These are phyloP conservation scores for Xylaria sp. DNA, from an alignment of 2,329 filamentous ascomycete species.

Conservation along the genomic window DNA sequence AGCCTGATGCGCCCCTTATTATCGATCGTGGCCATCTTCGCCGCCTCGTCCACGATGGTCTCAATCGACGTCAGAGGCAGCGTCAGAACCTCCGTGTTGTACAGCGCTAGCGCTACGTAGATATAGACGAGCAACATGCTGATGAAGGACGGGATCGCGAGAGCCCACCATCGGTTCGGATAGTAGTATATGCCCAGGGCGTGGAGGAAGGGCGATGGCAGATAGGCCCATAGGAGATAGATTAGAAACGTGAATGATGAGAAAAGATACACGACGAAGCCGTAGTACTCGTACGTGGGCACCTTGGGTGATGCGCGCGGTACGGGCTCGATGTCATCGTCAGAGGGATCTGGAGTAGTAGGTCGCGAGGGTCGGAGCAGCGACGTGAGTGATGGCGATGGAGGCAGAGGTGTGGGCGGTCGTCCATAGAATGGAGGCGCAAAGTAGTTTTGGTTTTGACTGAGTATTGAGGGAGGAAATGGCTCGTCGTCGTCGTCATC, in stretches of 20 bases:
- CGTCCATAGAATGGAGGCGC: slow-evolving; percentile 93
- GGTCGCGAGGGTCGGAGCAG: slow-evolving; percentile 86
- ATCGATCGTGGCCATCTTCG: slow-evolving; percentile 78
- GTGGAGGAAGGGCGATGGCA: slow-evolving; percentile 86
- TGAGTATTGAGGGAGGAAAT: slow-evolving; percentile 41
- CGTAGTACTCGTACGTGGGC: slow-evolving; percentile 99
- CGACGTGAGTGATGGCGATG: slow-evolving; percentile 86
- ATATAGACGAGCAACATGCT: slow-evolving; percentile 88
- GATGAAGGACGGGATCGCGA: slow-evolving; percentile 85
- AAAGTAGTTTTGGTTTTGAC: slow-evolving; percentile 54
- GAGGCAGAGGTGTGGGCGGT: slow-evolving; percentile 89
- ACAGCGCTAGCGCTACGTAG: slow-evolving; percentile 84
- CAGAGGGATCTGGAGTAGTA: slow-evolving; percentile 86
- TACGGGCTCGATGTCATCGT: slow-evolving; percentile 74
- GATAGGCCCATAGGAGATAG: slow-evolving; percentile 76
- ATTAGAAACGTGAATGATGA: slow-evolving; percentile 73
- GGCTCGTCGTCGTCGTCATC: slow-evolving; percentile 25
- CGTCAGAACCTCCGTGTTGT: slow-evolving; percentile 87
- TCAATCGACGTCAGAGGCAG: slow-evolving; percentile 73
- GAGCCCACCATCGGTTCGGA: slow-evolving; percentile 94
- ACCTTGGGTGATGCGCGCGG: slow-evolving; percentile 86
- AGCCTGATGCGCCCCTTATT: slow-evolving; percentile 51
- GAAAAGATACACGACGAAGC: slow-evolving; percentile 92
- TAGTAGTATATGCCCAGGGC: slow-evolving; percentile 95
- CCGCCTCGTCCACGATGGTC: slow-evolving; percentile 86